Evolutionary conservation across 208 protist species (phyloP).

Genomic region (Phytomonas sp.): DNA sequence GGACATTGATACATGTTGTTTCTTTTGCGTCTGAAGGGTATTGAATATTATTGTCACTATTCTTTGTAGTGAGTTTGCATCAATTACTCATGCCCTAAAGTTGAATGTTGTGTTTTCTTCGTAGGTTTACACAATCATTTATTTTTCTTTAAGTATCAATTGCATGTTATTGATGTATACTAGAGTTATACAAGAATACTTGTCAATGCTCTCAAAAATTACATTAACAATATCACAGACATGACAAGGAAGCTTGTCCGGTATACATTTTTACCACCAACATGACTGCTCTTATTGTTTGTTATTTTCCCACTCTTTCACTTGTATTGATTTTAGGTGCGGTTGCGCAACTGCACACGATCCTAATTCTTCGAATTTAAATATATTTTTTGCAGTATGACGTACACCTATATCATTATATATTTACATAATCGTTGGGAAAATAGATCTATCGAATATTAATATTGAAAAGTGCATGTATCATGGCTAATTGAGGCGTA

Average conservation of each 20-base stretch:
- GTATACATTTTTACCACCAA: not conserved
- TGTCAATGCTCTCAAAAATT: not conserved
- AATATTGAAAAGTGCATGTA: not conserved
- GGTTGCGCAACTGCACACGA: not conserved
- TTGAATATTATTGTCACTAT: not conserved
- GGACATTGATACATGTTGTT: not conserved
- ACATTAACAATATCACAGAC: not conserved
- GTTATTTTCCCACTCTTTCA: not conserved
- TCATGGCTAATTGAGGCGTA: not conserved
- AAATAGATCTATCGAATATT: slow-evolving; percentile 2
- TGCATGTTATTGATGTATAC: not conserved
- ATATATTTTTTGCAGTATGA: not conserved
- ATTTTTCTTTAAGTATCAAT: not conserved
- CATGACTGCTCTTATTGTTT: not conserved
- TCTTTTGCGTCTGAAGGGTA: not conserved
- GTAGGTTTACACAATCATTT: not conserved
- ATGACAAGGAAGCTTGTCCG: not conserved
- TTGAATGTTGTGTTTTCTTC: not conserved
- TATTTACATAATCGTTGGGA: not conserved
- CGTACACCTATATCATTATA: not conserved
- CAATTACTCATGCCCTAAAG: not conserved
- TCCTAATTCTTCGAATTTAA: not conserved
- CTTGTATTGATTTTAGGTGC: slow-evolving; percentile 2
- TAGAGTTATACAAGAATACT: not conserved
- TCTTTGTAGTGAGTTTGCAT: not conserved